phyloP scores from a whole-genome alignment of 1,284 basidiomycete genomes.

The Athelia psychrophila region DNA sequence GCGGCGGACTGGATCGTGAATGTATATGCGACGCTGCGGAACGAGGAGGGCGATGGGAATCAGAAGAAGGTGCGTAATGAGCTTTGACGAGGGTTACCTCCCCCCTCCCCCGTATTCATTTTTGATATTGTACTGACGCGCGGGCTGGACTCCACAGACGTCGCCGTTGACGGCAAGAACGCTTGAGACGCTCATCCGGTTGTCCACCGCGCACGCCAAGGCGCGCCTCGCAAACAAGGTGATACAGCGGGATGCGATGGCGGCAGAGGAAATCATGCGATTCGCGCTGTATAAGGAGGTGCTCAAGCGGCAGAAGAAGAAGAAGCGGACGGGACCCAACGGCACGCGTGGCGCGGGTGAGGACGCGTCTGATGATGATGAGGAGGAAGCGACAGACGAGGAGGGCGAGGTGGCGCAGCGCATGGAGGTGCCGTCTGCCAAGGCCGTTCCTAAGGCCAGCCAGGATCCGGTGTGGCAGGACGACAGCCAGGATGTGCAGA shows the following conservation, averaged over 20 bases:
- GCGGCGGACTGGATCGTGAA: constrained; percentile 95
- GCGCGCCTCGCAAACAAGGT: constrained; percentile 87
- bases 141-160: constrained; percentile 52
- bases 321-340: constrained; percentile 79
- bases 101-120: constrained; percentile 2
- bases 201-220: constrained; percentile 98
- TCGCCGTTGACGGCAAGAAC: constrained; percentile 98
- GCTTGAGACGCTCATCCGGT: constrained; percentile 97
- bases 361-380: constrained; percentile 39
- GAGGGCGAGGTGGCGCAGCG: constrained; percentile 50
- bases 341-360: constrained; percentile 41
- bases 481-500: constrained; percentile 62
- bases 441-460: constrained; percentile 18
- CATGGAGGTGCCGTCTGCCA: constrained; percentile 38
- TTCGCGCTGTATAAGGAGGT: constrained; percentile 99
- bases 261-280: constrained; percentile 93
- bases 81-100: too few relatives aligned
- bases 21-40: constrained; percentile 90
- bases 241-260: constrained; percentile 82
- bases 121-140: not conserved
- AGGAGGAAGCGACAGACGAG: constrained; percentile 50
- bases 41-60: constrained; percentile 90
- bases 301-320: constrained; percentile 71
- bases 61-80: constrained; percentile 72
- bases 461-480: constrained; percentile 59